phyloP scores from a whole-genome alignment of 2,329 filamentous ascomycete species.

The Cladophialophora carrionii region DNA sequence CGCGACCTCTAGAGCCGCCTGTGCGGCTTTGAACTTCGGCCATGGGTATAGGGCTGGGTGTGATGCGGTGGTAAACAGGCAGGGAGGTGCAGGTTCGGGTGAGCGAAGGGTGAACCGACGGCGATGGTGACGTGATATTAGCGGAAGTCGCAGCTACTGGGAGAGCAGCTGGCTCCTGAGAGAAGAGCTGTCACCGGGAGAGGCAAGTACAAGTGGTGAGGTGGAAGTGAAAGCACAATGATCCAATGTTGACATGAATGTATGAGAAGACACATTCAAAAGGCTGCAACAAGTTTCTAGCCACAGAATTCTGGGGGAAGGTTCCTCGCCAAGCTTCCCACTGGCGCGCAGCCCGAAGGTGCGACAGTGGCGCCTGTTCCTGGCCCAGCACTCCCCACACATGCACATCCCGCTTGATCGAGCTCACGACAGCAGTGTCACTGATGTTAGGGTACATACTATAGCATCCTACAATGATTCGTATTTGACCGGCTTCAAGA shows the following conservation, averaged over 20 bases:
- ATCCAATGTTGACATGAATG: constrained; percentile 34
- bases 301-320: constrained; percentile 21
- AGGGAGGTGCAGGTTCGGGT: constrained; percentile 23
- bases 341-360: constrained; percentile 5
- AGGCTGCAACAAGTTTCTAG: constrained; percentile 19
- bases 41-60: constrained; percentile 62
- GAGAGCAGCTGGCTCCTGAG: constrained; percentile 28
- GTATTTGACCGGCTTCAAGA: constrained; percentile 39
- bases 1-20: constrained; percentile 60
- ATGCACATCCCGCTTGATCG: not conserved
- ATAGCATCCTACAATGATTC: constrained; percentile 9
- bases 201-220: constrained; percentile 18
- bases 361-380: constrained; percentile 2
- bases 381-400: not conserved
- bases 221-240: constrained; percentile 22
- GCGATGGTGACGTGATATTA: constrained; percentile 35
- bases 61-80: constrained; percentile 17
- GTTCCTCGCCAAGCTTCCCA: constrained; percentile 18
- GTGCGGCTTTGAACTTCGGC: constrained; percentile 90
- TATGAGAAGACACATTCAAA: constrained; percentile 21
- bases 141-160: constrained; percentile 24
- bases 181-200: constrained; percentile 22
- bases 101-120: constrained; percentile 11
- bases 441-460: not conserved
- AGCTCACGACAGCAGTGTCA: not conserved